A percentile compares a stretch with the other conserved stretches of the same genome.
Conservation (phyloP, 1,284 basidiomycete species). For the Ustilago nuda region DNA sequence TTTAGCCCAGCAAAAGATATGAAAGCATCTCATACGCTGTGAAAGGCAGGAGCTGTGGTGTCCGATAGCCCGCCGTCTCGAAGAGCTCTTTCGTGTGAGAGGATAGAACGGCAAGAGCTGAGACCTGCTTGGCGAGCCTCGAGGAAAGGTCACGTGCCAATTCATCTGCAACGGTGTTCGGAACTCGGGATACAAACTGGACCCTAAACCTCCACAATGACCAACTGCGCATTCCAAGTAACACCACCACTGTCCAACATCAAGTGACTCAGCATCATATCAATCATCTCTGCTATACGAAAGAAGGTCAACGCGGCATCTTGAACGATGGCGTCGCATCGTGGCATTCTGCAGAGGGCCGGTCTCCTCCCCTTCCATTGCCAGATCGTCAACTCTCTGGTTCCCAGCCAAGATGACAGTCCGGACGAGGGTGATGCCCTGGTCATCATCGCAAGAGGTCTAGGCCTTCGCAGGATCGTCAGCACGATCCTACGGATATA, state of each 20-base stretch:
- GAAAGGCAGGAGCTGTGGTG: no score
- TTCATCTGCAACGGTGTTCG: neutral
- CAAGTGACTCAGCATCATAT: neutral
- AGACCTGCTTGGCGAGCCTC: no score
- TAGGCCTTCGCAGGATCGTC: slow-evolving; percentile 64
- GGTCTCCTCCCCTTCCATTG: slow-evolving; percentile 64
- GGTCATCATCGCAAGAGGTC: slow-evolving; percentile 60
- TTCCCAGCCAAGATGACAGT: slow-evolving; percentile 57
- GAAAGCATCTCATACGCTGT: no score
- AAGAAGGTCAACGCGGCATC: slow-evolving; percentile 11
- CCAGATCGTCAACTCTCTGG: slow-evolving; percentile 58
- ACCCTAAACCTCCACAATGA: slow-evolving; percentile 10
- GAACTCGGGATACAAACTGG: slow-evolving; percentile 3
- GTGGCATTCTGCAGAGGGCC: slow-evolving; percentile 30
- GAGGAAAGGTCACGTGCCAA: no score
- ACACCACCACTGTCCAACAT: neutral
- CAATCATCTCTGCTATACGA: neutral
- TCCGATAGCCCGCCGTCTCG: no score
- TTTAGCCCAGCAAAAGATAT: no score
- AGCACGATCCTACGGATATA: slow-evolving; percentile 77
- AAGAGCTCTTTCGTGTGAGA: no score
- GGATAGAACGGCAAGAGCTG: neutral
- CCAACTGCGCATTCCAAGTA: neutral
- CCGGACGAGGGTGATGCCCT: slow-evolving; percentile 72
- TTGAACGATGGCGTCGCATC: slow-evolving; percentile 24